phyloP scores from a whole-genome alignment of 345 rosid species.

The Cardamine occulta region DNA sequence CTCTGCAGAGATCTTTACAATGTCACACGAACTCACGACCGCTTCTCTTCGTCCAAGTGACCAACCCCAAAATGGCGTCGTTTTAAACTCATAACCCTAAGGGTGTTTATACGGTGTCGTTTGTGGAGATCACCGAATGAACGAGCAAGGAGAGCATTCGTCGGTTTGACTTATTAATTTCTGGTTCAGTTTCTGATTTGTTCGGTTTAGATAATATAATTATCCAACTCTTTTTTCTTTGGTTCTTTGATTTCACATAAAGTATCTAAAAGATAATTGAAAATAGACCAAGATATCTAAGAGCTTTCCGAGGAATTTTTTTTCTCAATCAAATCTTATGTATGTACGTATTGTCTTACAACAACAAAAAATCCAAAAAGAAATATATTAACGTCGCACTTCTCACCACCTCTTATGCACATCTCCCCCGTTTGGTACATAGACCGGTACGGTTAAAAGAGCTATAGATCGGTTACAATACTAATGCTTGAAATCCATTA shows the following conservation, averaged over 20 bases:
- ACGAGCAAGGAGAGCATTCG: background rate
- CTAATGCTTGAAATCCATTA: background rate
- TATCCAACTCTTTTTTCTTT: background rate
- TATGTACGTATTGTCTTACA: too few relatives aligned
- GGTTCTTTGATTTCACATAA: too few relatives aligned
- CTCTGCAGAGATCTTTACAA: background rate
- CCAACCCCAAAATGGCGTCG: background rate
- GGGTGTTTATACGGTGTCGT: conserved; percentile 17
- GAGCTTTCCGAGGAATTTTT: too few relatives aligned
- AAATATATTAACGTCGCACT: too few relatives aligned
- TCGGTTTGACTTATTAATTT: background rate
- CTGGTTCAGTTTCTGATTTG: background rate
- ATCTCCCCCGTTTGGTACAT: background rate
- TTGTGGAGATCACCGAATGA: background rate
- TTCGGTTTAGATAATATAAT: conserved; percentile 1
- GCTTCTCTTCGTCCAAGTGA: too few relatives aligned
- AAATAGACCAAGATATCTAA: too few relatives aligned
- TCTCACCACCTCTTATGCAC: too few relatives aligned
- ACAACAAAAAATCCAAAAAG: too few relatives aligned
- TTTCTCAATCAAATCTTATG: too few relatives aligned
- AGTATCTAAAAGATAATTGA: background rate
- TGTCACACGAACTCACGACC: background rate
- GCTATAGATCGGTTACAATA: background rate
- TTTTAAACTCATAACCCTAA: conserved; percentile 15
- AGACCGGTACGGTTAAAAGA: background rate